phyloP scores from a whole-genome alignment of 2,329 filamentous ascomycete genomes.

The Neodidymelliopsis sp. region DNA sequence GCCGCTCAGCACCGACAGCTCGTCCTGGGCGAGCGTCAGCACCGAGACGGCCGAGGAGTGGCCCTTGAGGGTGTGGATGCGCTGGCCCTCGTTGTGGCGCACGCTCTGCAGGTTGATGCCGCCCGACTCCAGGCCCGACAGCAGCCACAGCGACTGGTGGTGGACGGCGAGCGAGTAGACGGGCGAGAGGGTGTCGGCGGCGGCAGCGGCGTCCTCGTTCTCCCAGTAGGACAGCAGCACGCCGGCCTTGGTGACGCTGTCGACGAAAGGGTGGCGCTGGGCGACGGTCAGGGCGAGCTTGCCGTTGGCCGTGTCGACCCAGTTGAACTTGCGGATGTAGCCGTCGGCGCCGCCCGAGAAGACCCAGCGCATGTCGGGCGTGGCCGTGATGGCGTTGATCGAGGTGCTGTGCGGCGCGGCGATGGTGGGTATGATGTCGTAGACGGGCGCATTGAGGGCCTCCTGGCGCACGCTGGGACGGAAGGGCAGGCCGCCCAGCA shows the following conservation, averaged over 20 bases:
- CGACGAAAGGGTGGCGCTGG: constrained; percentile 94
- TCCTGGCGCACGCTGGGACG: constrained; percentile 76
- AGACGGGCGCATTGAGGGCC: constrained; percentile 78
- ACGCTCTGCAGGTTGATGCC: constrained; percentile 93
- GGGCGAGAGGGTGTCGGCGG: constrained; percentile 73
- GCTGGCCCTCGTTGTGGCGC: constrained; percentile 91
- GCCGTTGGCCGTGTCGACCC: constrained; percentile 91
- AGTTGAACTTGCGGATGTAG: constrained; percentile 97
- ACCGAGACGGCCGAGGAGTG: constrained; percentile 94
- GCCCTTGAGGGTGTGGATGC: constrained; percentile 79
- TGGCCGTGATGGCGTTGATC: constrained; percentile 90
- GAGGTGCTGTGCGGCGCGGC: constrained; percentile 95
- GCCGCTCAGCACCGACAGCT: constrained; percentile 85
- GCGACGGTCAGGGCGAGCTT: constrained; percentile 93
- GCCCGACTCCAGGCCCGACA: constrained; percentile 89
- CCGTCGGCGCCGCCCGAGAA: constrained; percentile 94
- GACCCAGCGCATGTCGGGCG: constrained; percentile 92
- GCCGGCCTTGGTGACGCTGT: constrained; percentile 94
- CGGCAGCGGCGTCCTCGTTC: constrained; percentile 78
- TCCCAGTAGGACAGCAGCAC: constrained; percentile 98
- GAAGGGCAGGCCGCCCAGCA: constrained; percentile 51
- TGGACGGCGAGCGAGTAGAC: constrained; percentile 95
- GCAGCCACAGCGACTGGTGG: constrained; percentile 86
- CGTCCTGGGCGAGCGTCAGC: constrained; percentile 80
- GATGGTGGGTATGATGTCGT: constrained; percentile 97